Percentiles rank a stretch among this genome's conserved stretches.
Conservation (phyloP, 306 rosid species). For the Neltuma alba region DNA sequence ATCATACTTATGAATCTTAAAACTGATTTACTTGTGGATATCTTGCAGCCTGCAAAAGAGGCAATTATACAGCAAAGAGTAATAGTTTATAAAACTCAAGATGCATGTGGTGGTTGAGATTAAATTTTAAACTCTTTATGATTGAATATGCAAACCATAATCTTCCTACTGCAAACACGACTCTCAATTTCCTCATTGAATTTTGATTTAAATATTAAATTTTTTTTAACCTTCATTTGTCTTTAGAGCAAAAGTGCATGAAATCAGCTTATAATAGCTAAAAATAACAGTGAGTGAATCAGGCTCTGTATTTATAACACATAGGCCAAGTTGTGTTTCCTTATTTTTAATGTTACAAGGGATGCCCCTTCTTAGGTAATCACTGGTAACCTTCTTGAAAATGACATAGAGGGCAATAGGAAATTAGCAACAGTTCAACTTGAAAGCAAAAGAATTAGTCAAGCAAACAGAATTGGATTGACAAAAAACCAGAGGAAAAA, state of each 20-base stretch:
- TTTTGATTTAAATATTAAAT: not conserved
- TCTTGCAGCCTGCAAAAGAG: not conserved
- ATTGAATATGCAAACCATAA: not conserved
- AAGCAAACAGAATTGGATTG: not conserved
- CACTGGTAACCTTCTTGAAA: not conserved
- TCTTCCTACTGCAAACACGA: not conserved
- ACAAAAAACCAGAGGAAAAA: not conserved
- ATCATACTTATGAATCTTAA: constrained; percentile 8
- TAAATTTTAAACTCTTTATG: not conserved
- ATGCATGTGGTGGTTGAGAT: not conserved
- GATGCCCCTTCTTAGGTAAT: not conserved
- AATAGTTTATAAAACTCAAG: not conserved
- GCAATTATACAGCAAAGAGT: not conserved
- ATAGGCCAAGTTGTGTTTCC: not conserved
- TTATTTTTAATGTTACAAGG: not conserved
- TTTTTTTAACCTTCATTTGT: not conserved
- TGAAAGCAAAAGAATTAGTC: constrained; percentile 12
- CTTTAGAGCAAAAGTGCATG: not conserved
- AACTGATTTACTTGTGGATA: not conserved
- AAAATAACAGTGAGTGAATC: not conserved
- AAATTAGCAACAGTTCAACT: not conserved
- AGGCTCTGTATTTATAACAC: not conserved
- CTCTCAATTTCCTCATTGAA: not conserved
- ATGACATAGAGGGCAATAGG: not conserved
- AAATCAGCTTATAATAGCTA: not conserved